Base-by-base conservation (phyloP, 768 basidiomycete species). In the Stropharia rugosoannulata region DNA sequence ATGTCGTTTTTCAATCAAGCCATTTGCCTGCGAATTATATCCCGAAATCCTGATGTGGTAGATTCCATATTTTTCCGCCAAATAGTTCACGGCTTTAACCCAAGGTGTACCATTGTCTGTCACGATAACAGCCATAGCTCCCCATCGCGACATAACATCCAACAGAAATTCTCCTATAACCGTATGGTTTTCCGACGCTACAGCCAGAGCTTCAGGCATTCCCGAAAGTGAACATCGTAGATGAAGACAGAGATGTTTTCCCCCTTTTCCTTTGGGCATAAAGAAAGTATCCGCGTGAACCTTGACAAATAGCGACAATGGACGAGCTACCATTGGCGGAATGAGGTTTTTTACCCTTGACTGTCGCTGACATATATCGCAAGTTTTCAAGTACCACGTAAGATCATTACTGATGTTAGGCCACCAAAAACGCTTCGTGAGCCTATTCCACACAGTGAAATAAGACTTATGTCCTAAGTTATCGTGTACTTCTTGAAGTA, bases 201-300 rank as follows among this genome's bases (percentile, higher is more conserved):
- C 22, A 22, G 22, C 22, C 22, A 22, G 22, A 22, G 22, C 22
- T 22, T 22, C 22, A 22, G 22, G 22, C 22, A 22, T 22, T 22
- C 22, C 22, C 22, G 22, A 22, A 22, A 22, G 22, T 22, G 22
- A 22, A 22, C 22, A 22, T 1, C 27, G 22, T 10, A 72, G 58
- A 7, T 51, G 47, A 1, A 53, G 67, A 13, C 65, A 55, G 19
- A 62, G 49, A 44, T 59, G 60, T 18, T 51, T n/a, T 25, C 13
- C 58, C 4, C 60, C 59, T 9, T 48, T 25, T 12, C 59, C 67
- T 32, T 42, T 25, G 3, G 56, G 64, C 68, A 78, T 69, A 46
- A 66, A 62, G 73, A 77, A 76, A 0, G 70, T 68, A 54, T 77
- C 69, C 1, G 70, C 59, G 39, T 76, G 64, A 0, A 70, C 59